These are phyloP conservation scores for Dryas alaskensis DNA, from an alignment of 306 rosid genomes.

Conservation along the genomic window DNA sequence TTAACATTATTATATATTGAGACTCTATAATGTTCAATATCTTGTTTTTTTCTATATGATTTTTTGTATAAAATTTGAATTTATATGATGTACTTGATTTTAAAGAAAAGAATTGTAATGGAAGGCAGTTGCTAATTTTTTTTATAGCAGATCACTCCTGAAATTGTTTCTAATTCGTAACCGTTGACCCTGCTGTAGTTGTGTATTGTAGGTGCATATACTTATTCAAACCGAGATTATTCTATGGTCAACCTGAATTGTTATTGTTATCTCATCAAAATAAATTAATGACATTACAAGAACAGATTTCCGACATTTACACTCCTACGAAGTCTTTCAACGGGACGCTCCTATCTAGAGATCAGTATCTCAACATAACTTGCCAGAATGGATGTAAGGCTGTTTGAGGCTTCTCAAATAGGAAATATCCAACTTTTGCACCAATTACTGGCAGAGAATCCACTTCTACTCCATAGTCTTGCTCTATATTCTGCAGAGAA, in stretches of 20 bases:
- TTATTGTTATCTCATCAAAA: neutral
- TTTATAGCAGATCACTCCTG: neutral
- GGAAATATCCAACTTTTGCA: constrained; percentile 16
- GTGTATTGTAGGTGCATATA: too few species aligned
- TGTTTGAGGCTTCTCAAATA: constrained; percentile 17
- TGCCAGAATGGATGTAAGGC: constrained; percentile 6
- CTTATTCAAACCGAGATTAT: neutral
- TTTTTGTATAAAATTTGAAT: constrained; percentile 23
- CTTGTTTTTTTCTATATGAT: constrained; percentile 5
- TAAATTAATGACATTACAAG: neutral
- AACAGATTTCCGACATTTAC: neutral
- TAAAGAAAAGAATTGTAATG: neutral
- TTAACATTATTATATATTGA: neutral
- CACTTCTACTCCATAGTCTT: constrained; percentile 2
- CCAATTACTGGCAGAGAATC: constrained; percentile 14
- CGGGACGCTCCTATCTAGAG: too few species aligned
- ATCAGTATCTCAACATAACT: neutral
- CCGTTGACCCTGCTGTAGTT: neutral
- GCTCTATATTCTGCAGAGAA: constrained; percentile 4
- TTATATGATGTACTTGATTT: constrained; percentile 5
- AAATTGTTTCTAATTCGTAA: neutral
- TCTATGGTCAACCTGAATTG: neutral
- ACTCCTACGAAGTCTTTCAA: too few species aligned
- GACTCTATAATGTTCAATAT: constrained; percentile 2
- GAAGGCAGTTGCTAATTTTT: neutral